Base-by-base conservation (phyloP, 2,329 filamentous ascomycete species). In the Canariomyces notabilis region DNA sequence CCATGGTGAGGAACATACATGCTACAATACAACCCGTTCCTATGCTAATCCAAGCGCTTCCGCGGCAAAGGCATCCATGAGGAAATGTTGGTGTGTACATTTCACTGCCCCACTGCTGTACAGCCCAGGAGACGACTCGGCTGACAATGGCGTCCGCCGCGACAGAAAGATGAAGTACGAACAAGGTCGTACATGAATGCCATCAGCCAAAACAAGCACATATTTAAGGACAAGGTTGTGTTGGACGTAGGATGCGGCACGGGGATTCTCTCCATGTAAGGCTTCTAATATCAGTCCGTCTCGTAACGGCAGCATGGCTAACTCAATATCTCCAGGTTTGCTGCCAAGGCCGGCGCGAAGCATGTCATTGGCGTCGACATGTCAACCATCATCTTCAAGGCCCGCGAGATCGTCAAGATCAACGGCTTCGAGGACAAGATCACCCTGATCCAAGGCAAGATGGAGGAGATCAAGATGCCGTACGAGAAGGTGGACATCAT, bases 321-420 rank as follows among this genome's bases (percentile, higher is more conserved):
- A 53, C 18, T 36, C 11, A 32, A n/a, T 14, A 8, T 35, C 1
- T 7, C 16, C 35, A 97, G 91, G 91, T 98, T 98, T 67, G 93
- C 93, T 46, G 90, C 88, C 51, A 90, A 86, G 72, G 90, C 93
- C 51, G 93, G 93, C 64, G 93, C 93, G 49, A 97, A 95, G 74
- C 93, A 98, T 69, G 93, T 98, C 58, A 95, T 97, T 58, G 93
- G 93, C 61, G 93, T 98, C 47, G 93, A 98, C 70, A 98, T 97
- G 91, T 98, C 93, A 26, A 96, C 91, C 59, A 98, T 98, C 70
- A 96, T 98, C 72, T 89, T 95, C 73, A 98, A 98, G 78, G 93
- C 93, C 36, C 83, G 83, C 62, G 87, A 97, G 75, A 98, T 98
- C 57, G 93, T 97, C 64, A 82, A 82, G 65, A 79, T 78, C 58